phyloP scores from a whole-genome alignment of 169 alveolate species.

The Eimeria maxima region DNA sequence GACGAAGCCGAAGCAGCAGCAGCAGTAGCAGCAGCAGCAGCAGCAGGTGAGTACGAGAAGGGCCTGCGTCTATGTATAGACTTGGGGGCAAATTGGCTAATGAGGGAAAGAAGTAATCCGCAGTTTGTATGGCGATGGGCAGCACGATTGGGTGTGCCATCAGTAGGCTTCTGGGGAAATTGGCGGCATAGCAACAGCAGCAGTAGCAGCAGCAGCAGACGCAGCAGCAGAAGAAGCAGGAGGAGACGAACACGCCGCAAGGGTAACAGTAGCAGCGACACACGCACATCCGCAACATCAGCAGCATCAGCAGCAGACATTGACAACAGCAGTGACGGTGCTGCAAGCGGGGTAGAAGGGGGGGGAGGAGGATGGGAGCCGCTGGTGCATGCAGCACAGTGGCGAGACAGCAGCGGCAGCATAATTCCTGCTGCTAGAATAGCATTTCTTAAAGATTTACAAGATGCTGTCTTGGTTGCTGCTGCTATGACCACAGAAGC shows the following conservation, averaged over 20 bases:
- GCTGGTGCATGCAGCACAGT: slow-evolving; percentile 53
- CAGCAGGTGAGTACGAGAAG: not conserved
- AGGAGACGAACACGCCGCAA: not conserved
- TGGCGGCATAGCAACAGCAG: slow-evolving; percentile 51
- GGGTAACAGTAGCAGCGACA: not conserved
- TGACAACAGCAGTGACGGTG: slow-evolving; percentile 28
- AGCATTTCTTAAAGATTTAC: slow-evolving; percentile 46
- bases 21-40: no score
- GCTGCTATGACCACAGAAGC: not conserved
- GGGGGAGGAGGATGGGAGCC: slow-evolving; percentile 78
- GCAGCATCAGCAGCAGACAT: slow-evolving; percentile 14
- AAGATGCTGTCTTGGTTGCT: slow-evolving; percentile 40
- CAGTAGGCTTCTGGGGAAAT: slow-evolving; percentile 66
- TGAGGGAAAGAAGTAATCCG: slow-evolving; percentile 55
- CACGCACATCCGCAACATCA: not conserved
- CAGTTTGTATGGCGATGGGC: slow-evolving; percentile 82
- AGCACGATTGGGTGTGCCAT: slow-evolving; percentile 32
- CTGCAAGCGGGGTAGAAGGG: slow-evolving; percentile 41
- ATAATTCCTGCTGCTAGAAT: slow-evolving; percentile 1
- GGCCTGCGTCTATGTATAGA: slow-evolving; percentile 13
- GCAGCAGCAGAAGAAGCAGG: slow-evolving; percentile 6
- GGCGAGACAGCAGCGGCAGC: slow-evolving; percentile 33
- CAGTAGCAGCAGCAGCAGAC: not conserved
- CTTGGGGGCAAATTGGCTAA: slow-evolving; percentile 82
- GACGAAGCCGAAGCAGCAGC: no score